Percentiles rank a stretch among this genome's conserved stretches.
Evolutionary conservation across 345 rosid species (phyloP).

Genomic region (Citrus maxima): DNA sequence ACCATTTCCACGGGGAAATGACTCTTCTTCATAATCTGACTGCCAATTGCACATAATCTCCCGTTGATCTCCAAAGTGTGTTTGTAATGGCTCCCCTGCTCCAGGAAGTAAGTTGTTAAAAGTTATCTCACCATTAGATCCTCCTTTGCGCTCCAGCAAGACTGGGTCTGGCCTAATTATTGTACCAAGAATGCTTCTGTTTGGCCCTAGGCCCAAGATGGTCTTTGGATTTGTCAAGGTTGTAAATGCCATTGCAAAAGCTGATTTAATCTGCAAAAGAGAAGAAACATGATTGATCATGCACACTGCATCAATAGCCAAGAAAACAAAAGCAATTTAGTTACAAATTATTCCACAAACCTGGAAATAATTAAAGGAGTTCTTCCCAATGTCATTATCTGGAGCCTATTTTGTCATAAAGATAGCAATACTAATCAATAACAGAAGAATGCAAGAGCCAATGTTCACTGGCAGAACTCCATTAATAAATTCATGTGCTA

Average conservation of each 20-base stretch:
- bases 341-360: constrained; percentile 31
- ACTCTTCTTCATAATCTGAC: constrained; percentile 60
- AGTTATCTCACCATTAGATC: constrained; percentile 57
- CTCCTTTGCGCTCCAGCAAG: constrained; percentile 77
- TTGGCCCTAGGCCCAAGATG: constrained; percentile 56
- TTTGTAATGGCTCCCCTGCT: constrained; percentile 71
- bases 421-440: neutral
- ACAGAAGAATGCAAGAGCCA: neutral
- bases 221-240: constrained; percentile 69
- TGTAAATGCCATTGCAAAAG: constrained; percentile 78
- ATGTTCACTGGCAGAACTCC: neutral
- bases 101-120: constrained; percentile 77
- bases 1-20: constrained; percentile 58
- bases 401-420: constrained; percentile 51
- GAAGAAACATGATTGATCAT: neutral
- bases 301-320: neutral
- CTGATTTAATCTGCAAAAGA: constrained; percentile 72
- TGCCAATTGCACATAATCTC: constrained; percentile 77
- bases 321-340: neutral
- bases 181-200: constrained; percentile 86
- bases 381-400: constrained; percentile 89
- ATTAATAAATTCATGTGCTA: neutral
- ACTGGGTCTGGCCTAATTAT: constrained; percentile 81
- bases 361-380: constrained; percentile 92
- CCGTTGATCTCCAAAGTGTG: constrained; percentile 24